These are phyloP conservation scores for Dorcoceras hygrometricum DNA, from an alignment of 257 asterid genomes.

Conservation along the genomic window DNA sequence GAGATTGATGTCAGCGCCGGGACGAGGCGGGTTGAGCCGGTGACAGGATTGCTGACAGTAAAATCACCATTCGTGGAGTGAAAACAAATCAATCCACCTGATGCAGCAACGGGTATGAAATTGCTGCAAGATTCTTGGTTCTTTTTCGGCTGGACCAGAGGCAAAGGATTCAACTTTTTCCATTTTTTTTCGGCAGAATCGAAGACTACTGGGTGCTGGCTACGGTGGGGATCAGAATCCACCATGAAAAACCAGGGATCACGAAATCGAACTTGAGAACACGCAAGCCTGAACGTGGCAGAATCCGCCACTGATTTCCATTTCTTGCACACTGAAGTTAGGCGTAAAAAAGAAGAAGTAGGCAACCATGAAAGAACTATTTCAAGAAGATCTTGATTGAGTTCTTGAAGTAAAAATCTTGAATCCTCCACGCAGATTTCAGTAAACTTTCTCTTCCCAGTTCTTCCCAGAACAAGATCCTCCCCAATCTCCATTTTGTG, in stretches of 20 bases:
- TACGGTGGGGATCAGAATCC: conserved; percentile 32
- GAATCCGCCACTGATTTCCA: conserved; percentile 73
- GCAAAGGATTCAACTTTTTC: conserved; percentile 40
- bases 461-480: conserved; percentile 12
- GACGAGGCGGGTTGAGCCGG: conserved; percentile 34
- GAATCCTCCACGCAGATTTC: conserved; percentile 16
- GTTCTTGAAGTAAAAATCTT: conserved; percentile 47
- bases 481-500: conserved; percentile 33
- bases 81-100: conserved; percentile 72
- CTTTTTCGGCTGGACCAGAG: conserved; percentile 17
- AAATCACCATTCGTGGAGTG: conserved; percentile 34
- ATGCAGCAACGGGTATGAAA: conserved; percentile 68
- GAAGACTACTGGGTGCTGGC: conserved; percentile 35
- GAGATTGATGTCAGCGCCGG: conserved; percentile 24
- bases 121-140: conserved; percentile 18
- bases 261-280: conserved; percentile 52
- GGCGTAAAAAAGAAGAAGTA: conserved; percentile 53
- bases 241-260: conserved; percentile 85
- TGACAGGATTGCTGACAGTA: conserved; percentile 55
- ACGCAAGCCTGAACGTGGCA: conserved; percentile 56
- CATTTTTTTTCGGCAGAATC: conserved; percentile 62
- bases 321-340: conserved; percentile 63
- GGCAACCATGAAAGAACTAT: conserved; percentile 82
- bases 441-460: conserved; percentile 28
- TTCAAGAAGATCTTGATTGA: conserved; percentile 85